Evolutionary conservation across 1,284 basidiomycete species (phyloP), one percentile per base, ranked within the genome.

Genomic region (Inonotus hispidus): DNA sequence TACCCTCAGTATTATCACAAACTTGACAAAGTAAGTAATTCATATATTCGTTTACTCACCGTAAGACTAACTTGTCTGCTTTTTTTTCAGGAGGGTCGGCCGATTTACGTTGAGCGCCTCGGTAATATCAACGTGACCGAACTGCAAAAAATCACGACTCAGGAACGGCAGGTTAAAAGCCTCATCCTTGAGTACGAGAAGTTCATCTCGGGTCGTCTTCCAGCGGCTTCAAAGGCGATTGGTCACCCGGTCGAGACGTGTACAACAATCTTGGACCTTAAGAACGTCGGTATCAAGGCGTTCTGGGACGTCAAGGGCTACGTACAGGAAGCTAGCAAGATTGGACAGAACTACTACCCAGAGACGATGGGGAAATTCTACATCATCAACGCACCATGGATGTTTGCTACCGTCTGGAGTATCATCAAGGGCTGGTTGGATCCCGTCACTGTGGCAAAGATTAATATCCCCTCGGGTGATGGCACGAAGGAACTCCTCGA

Each of bases 1-100:
- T 98, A 98, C 73, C 95, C 96, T 1, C 93, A 97, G 71, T 98
- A 85, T 76, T 95, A 98, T 74, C 96, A 98, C 80, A 96, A 95
- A 79, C 91, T 81, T 66, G 96, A 99, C 82, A 93, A 90, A 79
- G 92, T 92, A 57, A 38, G 75, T 64, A 19, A n/a, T 19, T 41
- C 19, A n/a, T n/a, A 7, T 21, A 5, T n/a, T n/a, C 16, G n/a
- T 21, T 4, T 63, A 41, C 59, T 7, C 43, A 53, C 25, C 47
- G 19, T 32, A 29, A 29, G n/a, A 13, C 49, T 16, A 2, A 56
- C 13, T 11, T 32, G 32, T 4, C 16, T 54, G 16, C 27, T 39
- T n/a, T n/a, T n/a, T n/a, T n/a, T 13, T 21, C 45, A 94, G 90
- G 95, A 98, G 65, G 96, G 97, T 21, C 89, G 95, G 62, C 97